Percentiles rank a stretch among this genome's conserved stretches.
These are phyloP conservation scores for Entoloma clypeatum DNA, from an alignment of 1,284 basidiomycete species.

Conservation along the genomic window DNA sequence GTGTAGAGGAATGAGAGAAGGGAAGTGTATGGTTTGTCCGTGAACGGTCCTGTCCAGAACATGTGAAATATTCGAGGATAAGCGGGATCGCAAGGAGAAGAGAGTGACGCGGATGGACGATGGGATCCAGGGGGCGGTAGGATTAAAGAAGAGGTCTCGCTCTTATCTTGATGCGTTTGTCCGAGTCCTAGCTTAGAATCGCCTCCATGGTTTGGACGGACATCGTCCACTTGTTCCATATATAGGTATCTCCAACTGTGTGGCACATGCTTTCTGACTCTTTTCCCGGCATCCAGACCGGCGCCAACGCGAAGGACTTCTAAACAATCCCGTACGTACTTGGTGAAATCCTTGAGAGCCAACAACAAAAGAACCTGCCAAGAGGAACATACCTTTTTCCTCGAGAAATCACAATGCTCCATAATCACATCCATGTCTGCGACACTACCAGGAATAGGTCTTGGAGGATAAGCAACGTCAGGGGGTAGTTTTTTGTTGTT, in stretches of 20 bases:
- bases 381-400: slow-evolving; percentile 58
- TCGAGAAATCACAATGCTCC: slow-evolving; percentile 85
- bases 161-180: slow-evolving; percentile 38
- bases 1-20: slow-evolving; percentile 78
- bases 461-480: slow-evolving; percentile 72
- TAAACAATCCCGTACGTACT: slow-evolving; percentile 80
- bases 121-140: slow-evolving; percentile 39
- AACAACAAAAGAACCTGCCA: slow-evolving; percentile 4
- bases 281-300: slow-evolving; percentile 65
- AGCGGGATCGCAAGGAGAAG: slow-evolving; percentile 61
- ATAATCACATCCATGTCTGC: slow-evolving; percentile 85
- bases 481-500: slow-evolving; percentile 58
- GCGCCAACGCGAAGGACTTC: slow-evolving; percentile 71
- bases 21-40: slow-evolving; percentile 80
- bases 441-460: slow-evolving; percentile 78
- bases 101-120: slow-evolving; percentile 55
- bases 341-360: slow-evolving; percentile 12
- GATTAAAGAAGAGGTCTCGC: slow-evolving; percentile 40
- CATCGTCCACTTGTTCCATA: slow-evolving; percentile 44
- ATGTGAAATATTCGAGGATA: slow-evolving; percentile 78
- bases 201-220: neutral
- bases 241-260: slow-evolving; percentile 71
- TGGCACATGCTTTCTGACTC: slow-evolving; percentile 55
- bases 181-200: slow-evolving; percentile 35
- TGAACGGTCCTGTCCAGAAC: slow-evolving; percentile 84